Evolutionary conservation across 805 yeast species (phyloP), one percentile per base, ranked within the genome.

Genomic region (Saturnispora bothae): DNA sequence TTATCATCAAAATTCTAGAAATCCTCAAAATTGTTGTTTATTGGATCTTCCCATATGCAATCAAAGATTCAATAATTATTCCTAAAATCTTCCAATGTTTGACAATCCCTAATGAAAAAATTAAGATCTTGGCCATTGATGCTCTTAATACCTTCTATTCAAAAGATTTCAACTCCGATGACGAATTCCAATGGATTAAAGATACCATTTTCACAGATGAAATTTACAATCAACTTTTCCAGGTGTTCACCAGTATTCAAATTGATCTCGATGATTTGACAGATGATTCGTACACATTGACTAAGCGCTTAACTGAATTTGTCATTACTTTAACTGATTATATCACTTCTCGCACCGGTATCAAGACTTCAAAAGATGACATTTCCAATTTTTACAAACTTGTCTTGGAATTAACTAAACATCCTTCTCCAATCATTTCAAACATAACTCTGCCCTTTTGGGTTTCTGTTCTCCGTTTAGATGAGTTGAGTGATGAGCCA

Each of bases 291-390:
- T 92, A 92, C 55, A 78, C 94, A 1, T 69, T 89, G 41, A 61
- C 83, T 44, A 92, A 92, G 56, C 89, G 89, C 60, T 70, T 89
- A 13, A 95, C 88, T 4, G 98, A 92, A 54, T 82, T 89, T 84
- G 75, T 88, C 25, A 94, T 92, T 18, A 81, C 86, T 0, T 62
- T 85, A 36, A 81, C 92, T 45, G 94, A 83, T 48, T 81, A 80
- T 51, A 67, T 88, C 42, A 80, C 43, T 9, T 38, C 39, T 23
- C 34, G 39, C 33, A 43, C 38, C 9, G 36, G 42, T 3, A 46
- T 40, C 25, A 42, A 40, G 32, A 78, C 65, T 33, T 71, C 70
- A 17, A 58, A 65, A 16, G 65, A 82, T 2, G 94, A 83, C 52
- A 63, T 83, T 5, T 67, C 66, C 22, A 74, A 71, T 36, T 92